A percentile compares a stretch with the other conserved stretches of the same genome.
phyloP scores from a whole-genome alignment of 768 basidiomycete species.

The Amylocystis lapponica region DNA sequence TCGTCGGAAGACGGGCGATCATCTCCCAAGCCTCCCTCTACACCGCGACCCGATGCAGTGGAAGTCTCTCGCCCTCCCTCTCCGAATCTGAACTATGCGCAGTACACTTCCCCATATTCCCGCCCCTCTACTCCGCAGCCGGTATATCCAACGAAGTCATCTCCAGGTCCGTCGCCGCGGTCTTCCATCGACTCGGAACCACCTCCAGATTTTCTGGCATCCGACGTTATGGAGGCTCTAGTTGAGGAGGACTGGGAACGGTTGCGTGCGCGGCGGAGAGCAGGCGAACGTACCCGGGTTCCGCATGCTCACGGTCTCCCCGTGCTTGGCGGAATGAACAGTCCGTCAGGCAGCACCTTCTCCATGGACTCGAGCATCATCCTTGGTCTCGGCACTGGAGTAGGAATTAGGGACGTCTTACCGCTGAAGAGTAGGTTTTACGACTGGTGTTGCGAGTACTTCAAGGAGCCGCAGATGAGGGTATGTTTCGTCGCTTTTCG shows the following conservation, averaged over 20 bases:
- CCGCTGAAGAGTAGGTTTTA: slow-evolving; percentile 91
- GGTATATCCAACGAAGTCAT: slow-evolving; percentile 12
- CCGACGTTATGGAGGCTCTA: slow-evolving; percentile 80
- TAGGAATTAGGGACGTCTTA: slow-evolving; percentile 76
- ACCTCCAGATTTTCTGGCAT: slow-evolving; percentile 54
- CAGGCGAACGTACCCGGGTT: slow-evolving; percentile 33
- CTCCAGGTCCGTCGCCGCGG: slow-evolving; percentile 23
- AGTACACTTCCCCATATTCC: slow-evolving; percentile 74
- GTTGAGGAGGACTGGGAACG: slow-evolving; percentile 96
- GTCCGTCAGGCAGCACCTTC: slow-evolving; percentile 72
- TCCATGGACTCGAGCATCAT: slow-evolving; percentile 75
- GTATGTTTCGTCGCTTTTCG: too few relatives aligned
- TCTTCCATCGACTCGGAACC: slow-evolving; percentile 22
- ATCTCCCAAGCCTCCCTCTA: slow-evolving; percentile 27
- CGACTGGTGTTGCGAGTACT: slow-evolving; percentile 97
- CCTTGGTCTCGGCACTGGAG: slow-evolving; percentile 73
- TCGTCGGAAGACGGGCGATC: slow-evolving; percentile 47
- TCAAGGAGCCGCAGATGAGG: slow-evolving; percentile 98
- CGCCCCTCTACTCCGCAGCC: slow-evolving; percentile 37
- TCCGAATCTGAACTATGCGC: slow-evolving; percentile 71
- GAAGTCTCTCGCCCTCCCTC: slow-evolving; percentile 63
- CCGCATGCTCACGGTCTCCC: slow-evolving; percentile 30
- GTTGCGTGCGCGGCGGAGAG: slow-evolving; percentile 59
- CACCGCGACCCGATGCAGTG: slow-evolving; percentile 23
- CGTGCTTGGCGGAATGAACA: slow-evolving; percentile 43